Evolutionary conservation across 1,284 basidiomycete genomes (phyloP).

Genomic region (Megacollybia platyphylla): DNA sequence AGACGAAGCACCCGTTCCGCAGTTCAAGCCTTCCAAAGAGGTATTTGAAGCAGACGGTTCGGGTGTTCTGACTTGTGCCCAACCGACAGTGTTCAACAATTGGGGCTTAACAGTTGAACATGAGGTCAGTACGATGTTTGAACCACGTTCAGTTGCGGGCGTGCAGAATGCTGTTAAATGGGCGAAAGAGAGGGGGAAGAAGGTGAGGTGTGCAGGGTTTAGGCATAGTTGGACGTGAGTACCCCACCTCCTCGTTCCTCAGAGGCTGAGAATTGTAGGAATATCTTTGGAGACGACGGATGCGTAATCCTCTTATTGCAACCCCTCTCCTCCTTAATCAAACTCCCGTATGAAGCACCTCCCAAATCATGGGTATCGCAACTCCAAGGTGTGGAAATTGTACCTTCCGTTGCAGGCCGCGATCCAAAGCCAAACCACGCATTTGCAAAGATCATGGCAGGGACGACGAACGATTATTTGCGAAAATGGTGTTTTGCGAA

Average conservation of each 20-base stretch:
- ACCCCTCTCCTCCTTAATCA: constrained; percentile 3
- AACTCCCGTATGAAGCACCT: constrained; percentile 2
- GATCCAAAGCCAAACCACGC: constrained; percentile 1
- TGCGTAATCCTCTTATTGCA: constrained; percentile 4
- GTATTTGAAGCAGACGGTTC: constrained; percentile 2
- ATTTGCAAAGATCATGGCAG: constrained; percentile 5
- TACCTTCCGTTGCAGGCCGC: background rate
- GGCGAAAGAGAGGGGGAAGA: constrained; percentile 2
- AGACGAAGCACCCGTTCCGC: background rate
- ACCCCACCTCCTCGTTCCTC: background rate
- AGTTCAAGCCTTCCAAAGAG: background rate
- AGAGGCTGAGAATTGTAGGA: background rate
- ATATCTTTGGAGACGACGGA: constrained; percentile 3
- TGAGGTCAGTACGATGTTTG: constrained; percentile 5
- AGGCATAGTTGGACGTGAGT: constrained; percentile 7
- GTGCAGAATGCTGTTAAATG: constrained; percentile 6
- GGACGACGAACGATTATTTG: constrained; percentile 7
- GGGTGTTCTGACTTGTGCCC: background rate
- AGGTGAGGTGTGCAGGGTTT: constrained; percentile 6
- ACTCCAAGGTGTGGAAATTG: constrained; percentile 5
- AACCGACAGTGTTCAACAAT: constrained; percentile 4
- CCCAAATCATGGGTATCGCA: constrained; percentile 1
- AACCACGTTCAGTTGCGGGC: constrained; percentile 5
- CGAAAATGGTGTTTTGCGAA: constrained; percentile 5
- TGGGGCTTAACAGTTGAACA: constrained; percentile 6